phyloP scores from a whole-genome alignment of 2,329 filamentous ascomycete genomes.

The Monosporascus sp. region DNA sequence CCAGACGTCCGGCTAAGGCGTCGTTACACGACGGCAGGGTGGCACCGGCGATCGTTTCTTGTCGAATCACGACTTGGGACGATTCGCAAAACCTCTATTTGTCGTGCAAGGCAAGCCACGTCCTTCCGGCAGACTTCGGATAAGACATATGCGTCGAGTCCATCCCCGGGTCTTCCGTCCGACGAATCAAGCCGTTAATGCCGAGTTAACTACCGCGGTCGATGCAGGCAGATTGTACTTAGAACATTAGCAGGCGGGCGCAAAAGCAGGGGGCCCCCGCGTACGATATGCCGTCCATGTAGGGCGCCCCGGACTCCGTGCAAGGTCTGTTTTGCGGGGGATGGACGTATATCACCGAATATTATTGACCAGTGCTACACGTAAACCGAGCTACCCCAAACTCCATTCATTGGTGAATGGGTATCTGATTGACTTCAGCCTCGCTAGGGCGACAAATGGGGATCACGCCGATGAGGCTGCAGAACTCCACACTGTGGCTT shows the following conservation, averaged over 20 bases:
- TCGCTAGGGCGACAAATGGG: constrained; percentile 3
- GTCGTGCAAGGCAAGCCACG: neutral
- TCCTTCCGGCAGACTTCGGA: neutral
- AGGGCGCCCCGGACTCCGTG: too few relatives aligned
- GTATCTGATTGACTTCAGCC: constrained; percentile 10
- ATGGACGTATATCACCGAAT: neutral
- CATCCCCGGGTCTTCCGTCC: neutral
- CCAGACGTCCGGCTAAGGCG: neutral
- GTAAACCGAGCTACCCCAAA: neutral
- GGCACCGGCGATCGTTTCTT: neutral
- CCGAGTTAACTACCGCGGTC: neutral
- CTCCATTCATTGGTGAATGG: neutral
- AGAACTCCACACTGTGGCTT: neutral
- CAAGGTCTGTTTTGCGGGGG: neutral
- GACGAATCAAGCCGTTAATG: neutral
- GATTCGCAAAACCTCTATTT: neutral
- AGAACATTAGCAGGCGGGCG: too few relatives aligned
- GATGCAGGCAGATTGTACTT: too few relatives aligned
- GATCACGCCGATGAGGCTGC: constrained; percentile 2
- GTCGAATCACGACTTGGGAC: neutral
- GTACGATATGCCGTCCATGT: too few relatives aligned
- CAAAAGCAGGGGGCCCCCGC: too few relatives aligned
- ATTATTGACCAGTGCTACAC: too few relatives aligned
- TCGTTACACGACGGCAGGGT: neutral
- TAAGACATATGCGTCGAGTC: neutral